Conservation (phyloP, 2,329 filamentous ascomycete species). For the Fusarium pseudonygamai region DNA sequence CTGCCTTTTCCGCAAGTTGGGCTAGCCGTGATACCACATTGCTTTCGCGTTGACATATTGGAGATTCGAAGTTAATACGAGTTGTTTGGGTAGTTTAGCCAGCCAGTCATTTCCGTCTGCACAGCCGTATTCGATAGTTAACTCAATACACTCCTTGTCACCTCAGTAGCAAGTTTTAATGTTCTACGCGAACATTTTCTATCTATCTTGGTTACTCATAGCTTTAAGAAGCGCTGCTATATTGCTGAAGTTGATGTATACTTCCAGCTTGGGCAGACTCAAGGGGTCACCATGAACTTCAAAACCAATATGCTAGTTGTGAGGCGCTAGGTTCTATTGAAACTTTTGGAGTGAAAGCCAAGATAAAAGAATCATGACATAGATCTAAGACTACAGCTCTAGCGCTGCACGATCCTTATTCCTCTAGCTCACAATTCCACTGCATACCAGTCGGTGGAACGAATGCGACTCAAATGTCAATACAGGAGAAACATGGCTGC, state of each 20-base stretch:
- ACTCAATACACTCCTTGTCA: background rate
- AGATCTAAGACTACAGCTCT: too few species aligned
- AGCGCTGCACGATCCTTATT: background rate
- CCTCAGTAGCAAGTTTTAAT: too few species aligned
- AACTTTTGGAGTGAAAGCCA: background rate
- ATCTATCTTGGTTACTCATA: accelerated
- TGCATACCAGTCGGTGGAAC: background rate
- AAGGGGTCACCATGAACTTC: background rate
- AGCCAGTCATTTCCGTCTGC: background rate
- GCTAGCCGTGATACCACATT: accelerated
- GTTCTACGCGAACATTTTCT: accelerated
- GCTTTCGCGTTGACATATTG: accelerated
- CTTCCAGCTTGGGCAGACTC: accelerated
- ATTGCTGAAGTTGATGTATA: too few species aligned
- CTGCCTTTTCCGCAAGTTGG: accelerated
- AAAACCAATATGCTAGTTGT: background rate
- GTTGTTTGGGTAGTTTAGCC: background rate
- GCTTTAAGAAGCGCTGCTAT: background rate
- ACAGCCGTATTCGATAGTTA: background rate
- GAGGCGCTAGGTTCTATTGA: background rate
- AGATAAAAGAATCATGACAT: background rate
- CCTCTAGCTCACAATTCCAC: accelerated
- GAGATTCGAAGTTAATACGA: background rate
- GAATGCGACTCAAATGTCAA: too few species aligned
- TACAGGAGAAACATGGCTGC: background rate